Percentiles rank a stretch among this genome's conserved stretches.
Conservation (phyloP, 2,329 filamentous ascomycete genomes). For the Aureobasidium namibiae region DNA sequence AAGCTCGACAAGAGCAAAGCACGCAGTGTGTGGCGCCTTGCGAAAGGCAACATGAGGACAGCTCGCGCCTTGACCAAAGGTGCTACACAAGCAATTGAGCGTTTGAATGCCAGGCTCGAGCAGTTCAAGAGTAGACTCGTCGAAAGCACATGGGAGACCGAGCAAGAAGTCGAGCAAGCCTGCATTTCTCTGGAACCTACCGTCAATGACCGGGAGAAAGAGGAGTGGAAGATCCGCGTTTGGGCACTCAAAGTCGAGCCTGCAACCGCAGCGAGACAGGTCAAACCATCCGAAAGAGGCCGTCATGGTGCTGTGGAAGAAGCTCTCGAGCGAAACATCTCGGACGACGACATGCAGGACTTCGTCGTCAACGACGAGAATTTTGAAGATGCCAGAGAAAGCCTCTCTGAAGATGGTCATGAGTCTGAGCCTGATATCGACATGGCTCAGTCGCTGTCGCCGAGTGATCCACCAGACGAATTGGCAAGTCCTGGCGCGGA, state of each 20-base stretch:
- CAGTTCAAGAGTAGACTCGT: constrained; percentile 48
- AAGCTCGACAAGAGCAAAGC: constrained; percentile 50
- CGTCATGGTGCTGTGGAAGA: background rate
- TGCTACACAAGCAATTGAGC: constrained; percentile 35
- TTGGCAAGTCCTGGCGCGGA: background rate
- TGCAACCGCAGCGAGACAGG: background rate
- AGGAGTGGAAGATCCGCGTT: constrained; percentile 38
- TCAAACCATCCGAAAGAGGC: background rate
- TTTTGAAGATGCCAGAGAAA: constrained; percentile 5
- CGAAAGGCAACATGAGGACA: constrained; percentile 36
- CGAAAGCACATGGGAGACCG: constrained; percentile 44
- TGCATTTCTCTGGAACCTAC: constrained; percentile 56
- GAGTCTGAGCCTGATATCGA: background rate
- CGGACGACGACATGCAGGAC: constrained; percentile 8
- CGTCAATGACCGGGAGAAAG: constrained; percentile 52
- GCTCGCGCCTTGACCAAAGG: constrained; percentile 35
- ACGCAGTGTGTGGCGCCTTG: constrained; percentile 52
- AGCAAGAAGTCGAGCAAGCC: constrained; percentile 45
- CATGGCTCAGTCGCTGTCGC: background rate
- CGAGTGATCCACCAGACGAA: background rate
- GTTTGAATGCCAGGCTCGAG: constrained; percentile 45
- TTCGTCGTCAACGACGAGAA: constrained; percentile 10
- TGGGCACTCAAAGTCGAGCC: constrained; percentile 27
- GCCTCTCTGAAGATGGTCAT: background rate
- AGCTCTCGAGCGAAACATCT: background rate